A percentile compares a stretch with the other conserved stretches of the same genome.
phyloP scores from a whole-genome alignment of 371 early-diverging fungal species.

The Capillidium heterosporum region DNA sequence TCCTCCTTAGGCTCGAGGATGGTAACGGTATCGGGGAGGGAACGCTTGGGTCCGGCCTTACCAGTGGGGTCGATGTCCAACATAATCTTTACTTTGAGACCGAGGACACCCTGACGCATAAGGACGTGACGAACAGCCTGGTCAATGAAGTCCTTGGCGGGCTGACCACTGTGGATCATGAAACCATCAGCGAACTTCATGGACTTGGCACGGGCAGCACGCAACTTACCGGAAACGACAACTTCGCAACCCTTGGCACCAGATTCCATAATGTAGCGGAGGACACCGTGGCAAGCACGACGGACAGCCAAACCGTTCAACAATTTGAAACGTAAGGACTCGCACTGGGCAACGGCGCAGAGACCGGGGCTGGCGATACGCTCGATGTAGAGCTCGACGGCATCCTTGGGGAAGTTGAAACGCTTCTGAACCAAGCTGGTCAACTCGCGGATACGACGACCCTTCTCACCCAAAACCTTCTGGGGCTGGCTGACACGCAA shows the following conservation, averaged over 20 bases:
- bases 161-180: conserved; percentile 99
- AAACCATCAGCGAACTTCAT: conserved; percentile 99
- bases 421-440: conserved; percentile 97
- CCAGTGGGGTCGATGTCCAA: conserved; percentile 93
- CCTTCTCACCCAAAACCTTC: conserved; percentile 97
- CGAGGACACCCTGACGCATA: conserved; percentile 98
- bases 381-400: conserved; percentile 97
- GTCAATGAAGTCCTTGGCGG: conserved; percentile 95
- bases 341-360: conserved; percentile 98
- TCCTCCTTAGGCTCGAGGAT: conserved; percentile 90
- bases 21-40: conserved; percentile 94
- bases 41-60: conserved; percentile 87
- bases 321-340: conserved; percentile 96
- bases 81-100: conserved; percentile 99
- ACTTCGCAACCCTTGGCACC: conserved; percentile 99
- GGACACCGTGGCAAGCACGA: conserved; percentile 95
- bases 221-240: conserved; percentile 98
- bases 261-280: conserved; percentile 98
- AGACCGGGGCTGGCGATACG: conserved; percentile 97
- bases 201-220: conserved; percentile 99
- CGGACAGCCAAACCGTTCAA: conserved; percentile 93
- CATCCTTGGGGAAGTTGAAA: conserved; percentile 94
- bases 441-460: conserved; percentile 96
- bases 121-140: conserved; percentile 95
- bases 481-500: conserved; percentile 98